Base-by-base conservation (phyloP, 2,329 filamentous ascomycete species). In the Emericellopsis atlantica region DNA sequence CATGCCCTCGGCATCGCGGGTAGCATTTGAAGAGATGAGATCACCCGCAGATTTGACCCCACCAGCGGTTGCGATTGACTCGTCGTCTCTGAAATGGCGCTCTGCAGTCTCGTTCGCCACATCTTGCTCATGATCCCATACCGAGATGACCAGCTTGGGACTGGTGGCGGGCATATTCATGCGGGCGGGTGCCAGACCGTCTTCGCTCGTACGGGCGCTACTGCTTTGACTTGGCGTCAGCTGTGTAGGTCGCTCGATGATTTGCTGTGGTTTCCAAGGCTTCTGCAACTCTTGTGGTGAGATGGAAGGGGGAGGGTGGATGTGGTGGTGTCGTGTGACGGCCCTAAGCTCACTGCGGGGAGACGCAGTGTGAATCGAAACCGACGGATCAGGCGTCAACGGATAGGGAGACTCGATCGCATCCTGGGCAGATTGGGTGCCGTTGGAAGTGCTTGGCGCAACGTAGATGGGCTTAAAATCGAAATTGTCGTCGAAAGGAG, bases 111-210 rank as follows among this genome's bases (percentile, higher is more conserved):
- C 63, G 11, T 62, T 49, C 1, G 57, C 55, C 18, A 50, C 44
- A 36, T 42, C 53, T 34, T 55, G 61, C 41, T 63, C 69, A 45
- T 61, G 64, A 36, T 66, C 70, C 69, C 70, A 77, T 46, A 72
- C 58, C 1, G 74, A 77, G 37, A 77, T 69, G 6, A 67, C 74
- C 16, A 78, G 69, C 23, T 65, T 65, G 6, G 74, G 73, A 49
- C 74, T 76, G 44, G 64, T 66, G 16, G 58, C 38, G 9, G 44
- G 53, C 65, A 71, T 72, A 40, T 57, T 50, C 39, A 60, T 49
- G 8, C 59, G 50, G 36, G 55, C 54, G 3, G 62, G 58, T 4
- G 56, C 55, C 31, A 64, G 49, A 34, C 61, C 63, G 51, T 72
- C 71, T 50, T 74, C 70, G 15, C 38, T 72, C 4, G 72, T 70